phyloP scores from a whole-genome alignment of 352 stramenopile species.

The Phytopythium boreale region DNA sequence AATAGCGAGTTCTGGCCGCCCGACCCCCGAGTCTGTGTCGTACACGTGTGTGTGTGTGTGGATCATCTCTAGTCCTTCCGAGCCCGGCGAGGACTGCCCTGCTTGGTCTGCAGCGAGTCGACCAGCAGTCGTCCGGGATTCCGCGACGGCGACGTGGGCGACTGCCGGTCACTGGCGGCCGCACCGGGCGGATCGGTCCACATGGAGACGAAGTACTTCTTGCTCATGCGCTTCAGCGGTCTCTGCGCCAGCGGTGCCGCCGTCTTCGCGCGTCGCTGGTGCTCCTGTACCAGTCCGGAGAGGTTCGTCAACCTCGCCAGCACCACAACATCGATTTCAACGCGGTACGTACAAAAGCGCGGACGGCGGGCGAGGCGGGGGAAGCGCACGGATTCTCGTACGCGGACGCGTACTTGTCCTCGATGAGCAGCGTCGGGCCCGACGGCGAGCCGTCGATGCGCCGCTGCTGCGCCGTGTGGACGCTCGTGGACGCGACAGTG shows the following conservation, averaged over 20 bases:
- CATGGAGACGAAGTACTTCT: slow-evolving; percentile 66
- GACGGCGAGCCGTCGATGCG: slow-evolving; percentile 42
- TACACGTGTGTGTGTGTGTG: background rate
- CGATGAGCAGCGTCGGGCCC: slow-evolving; percentile 32
- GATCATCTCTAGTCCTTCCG: background rate
- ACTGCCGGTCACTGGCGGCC: background rate
- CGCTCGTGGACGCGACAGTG: slow-evolving; percentile 40
- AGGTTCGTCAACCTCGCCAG: background rate
- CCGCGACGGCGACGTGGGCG: background rate
- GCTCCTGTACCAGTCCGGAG: slow-evolving; percentile 19
- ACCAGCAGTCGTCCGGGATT: slow-evolving; percentile 19
- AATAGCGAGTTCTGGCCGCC: slow-evolving; percentile 5
- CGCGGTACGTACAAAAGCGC: slow-evolving; percentile 14
- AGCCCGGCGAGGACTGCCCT: background rate
- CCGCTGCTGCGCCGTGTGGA: slow-evolving; percentile 42
- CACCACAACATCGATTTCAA: background rate
- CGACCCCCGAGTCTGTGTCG: background rate
- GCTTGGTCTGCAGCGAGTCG: slow-evolving; percentile 12
- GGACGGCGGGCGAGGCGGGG: slow-evolving; percentile 13
- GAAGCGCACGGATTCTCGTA: slow-evolving; percentile 12
- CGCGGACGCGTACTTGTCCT: slow-evolving; percentile 36
- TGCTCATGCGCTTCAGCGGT: slow-evolving; percentile 29
- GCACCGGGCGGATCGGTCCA: slow-evolving; percentile 29
- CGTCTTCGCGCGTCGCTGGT: slow-evolving; percentile 45
- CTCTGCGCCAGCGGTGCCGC: slow-evolving; percentile 26